A percentile compares a stretch with the other conserved stretches of the same genome.
Conservation (phyloP, 805 yeast species). For the Candida parachauliodes region DNA sequence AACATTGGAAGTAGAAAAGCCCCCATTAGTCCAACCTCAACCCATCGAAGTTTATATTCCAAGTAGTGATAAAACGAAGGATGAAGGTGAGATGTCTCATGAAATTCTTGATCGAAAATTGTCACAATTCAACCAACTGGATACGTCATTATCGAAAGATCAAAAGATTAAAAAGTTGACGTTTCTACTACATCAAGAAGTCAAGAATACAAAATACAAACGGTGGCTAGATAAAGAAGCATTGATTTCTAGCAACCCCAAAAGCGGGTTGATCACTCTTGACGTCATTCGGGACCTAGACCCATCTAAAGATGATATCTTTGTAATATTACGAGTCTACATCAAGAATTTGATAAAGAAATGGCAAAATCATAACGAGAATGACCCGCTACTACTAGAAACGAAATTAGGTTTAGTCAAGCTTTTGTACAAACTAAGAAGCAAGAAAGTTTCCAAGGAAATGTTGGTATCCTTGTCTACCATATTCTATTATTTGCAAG, state of each 20-base stretch:
- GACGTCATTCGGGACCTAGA: slow-evolving; percentile 3
- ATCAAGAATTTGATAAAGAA: slow-evolving; percentile 40
- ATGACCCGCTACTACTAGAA: slow-evolving; percentile 20
- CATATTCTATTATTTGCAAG: slow-evolving; percentile 58
- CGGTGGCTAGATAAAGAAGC: slow-evolving; percentile 11
- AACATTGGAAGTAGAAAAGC: too few relatives aligned
- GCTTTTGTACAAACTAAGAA: slow-evolving; percentile 41
- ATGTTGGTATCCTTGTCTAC: slow-evolving; percentile 55
- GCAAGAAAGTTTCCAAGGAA: slow-evolving; percentile 37
- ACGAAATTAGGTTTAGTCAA: slow-evolving; percentile 47
- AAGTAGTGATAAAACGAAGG: not conserved
- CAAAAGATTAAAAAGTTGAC: slow-evolving; percentile 14
- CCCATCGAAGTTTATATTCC: too few relatives aligned
- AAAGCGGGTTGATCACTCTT: slow-evolving; percentile 4
- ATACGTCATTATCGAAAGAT: slow-evolving; percentile 12
- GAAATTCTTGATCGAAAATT: slow-evolving; percentile 8
- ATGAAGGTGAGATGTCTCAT: slow-evolving; percentile 4
- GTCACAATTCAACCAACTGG: slow-evolving; percentile 8
- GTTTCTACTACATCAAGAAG: slow-evolving; percentile 7
- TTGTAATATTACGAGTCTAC: slow-evolving; percentile 44
- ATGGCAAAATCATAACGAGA: slow-evolving; percentile 27
- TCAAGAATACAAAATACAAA: slow-evolving; percentile 10
- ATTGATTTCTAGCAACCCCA: slow-evolving; percentile 8
- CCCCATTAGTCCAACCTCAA: too few relatives aligned
- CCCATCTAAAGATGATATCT: slow-evolving; percentile 12